phyloP scores from a whole-genome alignment of 108 stramenopile species.

The Cyclostephanos tholiformis region DNA sequence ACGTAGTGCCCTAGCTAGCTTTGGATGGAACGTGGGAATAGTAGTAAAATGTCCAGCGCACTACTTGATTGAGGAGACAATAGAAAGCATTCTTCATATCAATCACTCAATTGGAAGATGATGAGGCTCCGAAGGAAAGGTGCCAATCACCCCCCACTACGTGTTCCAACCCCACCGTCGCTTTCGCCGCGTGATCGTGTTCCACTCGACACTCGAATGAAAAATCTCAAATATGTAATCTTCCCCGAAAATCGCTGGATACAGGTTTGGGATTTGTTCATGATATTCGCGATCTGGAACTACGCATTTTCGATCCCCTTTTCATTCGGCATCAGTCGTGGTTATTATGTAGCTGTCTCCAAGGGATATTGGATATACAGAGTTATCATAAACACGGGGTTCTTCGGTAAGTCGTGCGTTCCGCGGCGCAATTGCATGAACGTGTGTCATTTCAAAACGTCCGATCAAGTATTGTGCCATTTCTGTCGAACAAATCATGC shows the following conservation, averaged over 20 bases:
- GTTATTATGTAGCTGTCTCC: constrained; percentile 38
- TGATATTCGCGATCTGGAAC: constrained; percentile 40
- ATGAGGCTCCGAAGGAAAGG: neutral
- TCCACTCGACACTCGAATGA: constrained; percentile 5
- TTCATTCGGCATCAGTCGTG: constrained; percentile 50
- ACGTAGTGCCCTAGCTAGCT: no score
- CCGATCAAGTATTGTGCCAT: neutral
- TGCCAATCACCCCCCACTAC: neutral
- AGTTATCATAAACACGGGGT: constrained; percentile 38
- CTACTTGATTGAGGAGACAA: no score
- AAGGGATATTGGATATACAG: constrained; percentile 42
- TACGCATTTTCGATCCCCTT: constrained; percentile 50
- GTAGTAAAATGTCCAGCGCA: no score
- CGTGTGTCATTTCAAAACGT: constrained; percentile 6
- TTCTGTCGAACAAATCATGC: neutral
- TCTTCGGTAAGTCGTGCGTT: constrained; percentile 24
- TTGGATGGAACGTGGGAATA: no score
- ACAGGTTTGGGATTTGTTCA: constrained; percentile 51
- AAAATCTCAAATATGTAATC: constrained; percentile 39
- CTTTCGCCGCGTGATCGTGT: neutral
- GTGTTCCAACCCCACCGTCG: neutral
- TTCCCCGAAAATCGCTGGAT: constrained; percentile 40
- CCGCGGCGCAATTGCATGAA: neutral
- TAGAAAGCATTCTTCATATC: no score
- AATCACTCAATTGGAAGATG: neutral